phyloP scores from a whole-genome alignment of 106 monocot species.

The Allium sativum region DNA sequence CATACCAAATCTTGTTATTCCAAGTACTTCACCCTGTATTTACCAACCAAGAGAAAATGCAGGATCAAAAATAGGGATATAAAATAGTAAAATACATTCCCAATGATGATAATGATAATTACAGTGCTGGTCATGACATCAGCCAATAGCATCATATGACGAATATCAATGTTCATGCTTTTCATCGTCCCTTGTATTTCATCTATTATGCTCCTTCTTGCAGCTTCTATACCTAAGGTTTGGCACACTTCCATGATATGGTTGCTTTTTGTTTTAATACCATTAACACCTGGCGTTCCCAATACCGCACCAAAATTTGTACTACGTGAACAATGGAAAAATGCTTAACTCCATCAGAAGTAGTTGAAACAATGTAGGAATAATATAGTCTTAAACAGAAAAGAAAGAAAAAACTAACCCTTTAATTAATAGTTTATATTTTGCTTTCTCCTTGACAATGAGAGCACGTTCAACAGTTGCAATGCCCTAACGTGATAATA shows the following conservation, averaged over 20 bases:
- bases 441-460: slow-evolving; percentile 28
- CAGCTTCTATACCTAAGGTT: slow-evolving; percentile 95
- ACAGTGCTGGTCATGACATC: slow-evolving; percentile 96
- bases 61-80: too few relatives aligned
- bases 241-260: slow-evolving; percentile 66
- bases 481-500: slow-evolving; percentile 42
- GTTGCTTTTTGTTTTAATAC: slow-evolving; percentile 63
- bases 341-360: too few relatives aligned
- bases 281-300: slow-evolving; percentile 88
- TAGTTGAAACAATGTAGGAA: neutral
- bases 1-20: slow-evolving; percentile 86
- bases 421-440: slow-evolving; percentile 64
- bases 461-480: slow-evolving; percentile 68
- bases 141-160: slow-evolving; percentile 97
- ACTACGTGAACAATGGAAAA: slow-evolving; percentile 24
- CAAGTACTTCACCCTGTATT: slow-evolving; percentile 83
- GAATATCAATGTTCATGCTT: slow-evolving; percentile 81
- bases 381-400: neutral
- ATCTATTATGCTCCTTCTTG: slow-evolving; percentile 74
- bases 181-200: slow-evolving; percentile 75
- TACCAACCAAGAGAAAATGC: too few relatives aligned
- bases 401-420: slow-evolving; percentile 44
- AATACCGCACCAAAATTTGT: slow-evolving; percentile 84
- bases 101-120: slow-evolving; percentile 1
- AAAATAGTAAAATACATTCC: too few relatives aligned